Base-by-base conservation (phyloP, 495 filamentous ascomycete genomes). In the Cryomyces minteri region DNA sequence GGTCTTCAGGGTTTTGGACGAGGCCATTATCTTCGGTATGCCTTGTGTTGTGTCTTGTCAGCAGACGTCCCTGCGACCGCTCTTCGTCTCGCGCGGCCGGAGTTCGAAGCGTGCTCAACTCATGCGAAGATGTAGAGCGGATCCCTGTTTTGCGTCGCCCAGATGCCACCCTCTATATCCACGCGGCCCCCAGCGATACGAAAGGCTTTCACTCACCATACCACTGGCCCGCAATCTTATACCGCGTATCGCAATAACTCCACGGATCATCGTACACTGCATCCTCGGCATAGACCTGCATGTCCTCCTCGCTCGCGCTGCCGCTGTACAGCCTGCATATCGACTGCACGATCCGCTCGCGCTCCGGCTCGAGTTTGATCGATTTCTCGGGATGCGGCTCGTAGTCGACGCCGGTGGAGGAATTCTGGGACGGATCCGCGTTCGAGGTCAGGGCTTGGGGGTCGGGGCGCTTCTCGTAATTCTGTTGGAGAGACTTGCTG, bases 201-300 rank as follows among this genome's bases (percentile, higher is more conserved):
- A 25, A 37, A 37, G 3, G 18, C 10, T 7, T 6, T 5, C 6
- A 56, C 55, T 8, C 42, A 57, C 67, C 66, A 48, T 64, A 70
- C 65, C 67, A 71, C 52, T 71, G 66, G 28, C 67, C 65, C 12
- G 66, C 64, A 52, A 69, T 67, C 47, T 68, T 68, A 46, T 66
- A 69, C 41, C 67, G 55, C 1, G 62, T 66, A 54, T 70, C 66
- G 48, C 66, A 70, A 49, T 62, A 70, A 47, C 64, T 67, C 57
- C 62, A 70, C 0, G 65, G 62, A 50, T 70, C 67, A 46, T 71
- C 68, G 42, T 71, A 70, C 37, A 71, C 51, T 5, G 67, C 55
- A 40, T 66, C 53, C 41, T 60, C 53, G 7, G 65, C 65, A 47
- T 70, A 69, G 4, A 69, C 67, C 31, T 57, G 49, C 64, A 70